Conservation (phyloP, 495 filamentous ascomycete genomes). For the Penicillium paradoxum region DNA sequence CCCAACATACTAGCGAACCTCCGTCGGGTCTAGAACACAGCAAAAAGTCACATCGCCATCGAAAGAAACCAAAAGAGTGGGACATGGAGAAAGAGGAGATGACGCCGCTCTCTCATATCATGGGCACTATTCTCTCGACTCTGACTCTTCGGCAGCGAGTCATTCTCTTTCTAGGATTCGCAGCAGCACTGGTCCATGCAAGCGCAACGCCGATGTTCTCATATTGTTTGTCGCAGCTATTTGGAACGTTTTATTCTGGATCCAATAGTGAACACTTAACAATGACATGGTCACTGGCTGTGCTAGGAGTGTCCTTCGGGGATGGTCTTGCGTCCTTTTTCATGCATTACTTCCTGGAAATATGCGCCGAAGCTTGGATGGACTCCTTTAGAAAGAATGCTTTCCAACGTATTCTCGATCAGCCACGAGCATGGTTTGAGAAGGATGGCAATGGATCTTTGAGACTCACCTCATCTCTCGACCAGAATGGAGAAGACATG, state of each 20-base stretch:
- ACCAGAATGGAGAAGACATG: conserved; percentile 85
- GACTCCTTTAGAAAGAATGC: conserved; percentile 64
- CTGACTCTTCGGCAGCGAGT: conserved; percentile 48
- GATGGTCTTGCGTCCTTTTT: conserved; percentile 62
- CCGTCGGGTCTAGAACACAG: neutral
- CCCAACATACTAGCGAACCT: neutral
- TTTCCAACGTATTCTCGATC: conserved; percentile 65
- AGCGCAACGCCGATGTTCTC: conserved; percentile 73
- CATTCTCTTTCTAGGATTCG: conserved; percentile 56
- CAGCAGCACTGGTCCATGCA: conserved; percentile 59
- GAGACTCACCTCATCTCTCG: conserved; percentile 63
- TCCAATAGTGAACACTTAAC: conserved; percentile 40
- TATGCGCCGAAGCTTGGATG: conserved; percentile 72
- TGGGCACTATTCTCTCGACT: conserved; percentile 53
- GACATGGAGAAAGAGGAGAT: conserved; percentile 6
- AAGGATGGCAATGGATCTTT: conserved; percentile 57
- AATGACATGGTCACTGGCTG: conserved; percentile 61
- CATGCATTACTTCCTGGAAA: conserved; percentile 66
- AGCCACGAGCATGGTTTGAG: conserved; percentile 85
- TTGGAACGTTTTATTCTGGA: conserved; percentile 60
- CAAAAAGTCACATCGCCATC: neutral
- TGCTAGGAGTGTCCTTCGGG: conserved; percentile 61
- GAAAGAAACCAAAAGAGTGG: neutral
- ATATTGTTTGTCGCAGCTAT: conserved; percentile 68
- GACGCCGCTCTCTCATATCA: conserved; percentile 48